These are phyloP conservation scores for Myxozyma nipponensis DNA, from an alignment of 805 yeast genomes.

Conservation along the genomic window DNA sequence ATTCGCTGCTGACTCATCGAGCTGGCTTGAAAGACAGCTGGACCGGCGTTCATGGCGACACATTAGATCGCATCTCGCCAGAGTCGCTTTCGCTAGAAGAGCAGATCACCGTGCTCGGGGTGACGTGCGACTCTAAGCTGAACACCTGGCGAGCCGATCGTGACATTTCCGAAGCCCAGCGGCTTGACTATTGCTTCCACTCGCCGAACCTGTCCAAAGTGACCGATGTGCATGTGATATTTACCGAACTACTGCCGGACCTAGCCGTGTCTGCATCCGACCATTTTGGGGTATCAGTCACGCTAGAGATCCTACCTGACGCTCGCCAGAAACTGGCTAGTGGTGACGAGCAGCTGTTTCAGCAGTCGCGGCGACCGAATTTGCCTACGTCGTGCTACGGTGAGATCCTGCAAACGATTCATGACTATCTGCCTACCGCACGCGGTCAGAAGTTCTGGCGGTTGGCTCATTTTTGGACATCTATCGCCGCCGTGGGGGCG, in stretches of 20 bases:
- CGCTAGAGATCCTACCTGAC: slow-evolving; percentile 23
- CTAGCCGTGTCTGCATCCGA: slow-evolving; percentile 67
- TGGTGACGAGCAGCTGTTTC: slow-evolving; percentile 12
- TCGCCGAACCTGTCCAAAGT: slow-evolving; percentile 55
- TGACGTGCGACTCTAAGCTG: slow-evolving; percentile 82
- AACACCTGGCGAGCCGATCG: slow-evolving; percentile 76
- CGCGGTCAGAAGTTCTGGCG: slow-evolving; percentile 64
- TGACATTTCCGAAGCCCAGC: slow-evolving; percentile 65
- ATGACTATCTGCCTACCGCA: slow-evolving; percentile 50
- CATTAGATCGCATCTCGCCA: slow-evolving; percentile 6
- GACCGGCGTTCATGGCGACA: slow-evolving; percentile 20
- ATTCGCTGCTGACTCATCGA: slow-evolving; percentile 63
- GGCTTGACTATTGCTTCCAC: slow-evolving; percentile 85
- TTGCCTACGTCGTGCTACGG: slow-evolving; percentile 37
- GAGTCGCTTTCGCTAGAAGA: slow-evolving; percentile 35
- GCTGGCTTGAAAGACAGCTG: slow-evolving; percentile 48
- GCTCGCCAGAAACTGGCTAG: slow-evolving; percentile 10
- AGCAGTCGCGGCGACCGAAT: slow-evolving; percentile 21
- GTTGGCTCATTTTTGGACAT: slow-evolving; percentile 54
- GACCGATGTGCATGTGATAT: slow-evolving; percentile 61
- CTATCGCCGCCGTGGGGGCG: slow-evolving; percentile 52
- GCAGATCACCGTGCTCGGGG: slow-evolving; percentile 72
- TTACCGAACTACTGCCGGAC: slow-evolving; percentile 62
- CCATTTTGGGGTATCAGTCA: slow-evolving; percentile 67
- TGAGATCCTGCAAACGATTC: slow-evolving; percentile 49